phyloP scores from a whole-genome alignment of 2,329 filamentous ascomycete genomes.

The Akanthomyces lecanii region DNA sequence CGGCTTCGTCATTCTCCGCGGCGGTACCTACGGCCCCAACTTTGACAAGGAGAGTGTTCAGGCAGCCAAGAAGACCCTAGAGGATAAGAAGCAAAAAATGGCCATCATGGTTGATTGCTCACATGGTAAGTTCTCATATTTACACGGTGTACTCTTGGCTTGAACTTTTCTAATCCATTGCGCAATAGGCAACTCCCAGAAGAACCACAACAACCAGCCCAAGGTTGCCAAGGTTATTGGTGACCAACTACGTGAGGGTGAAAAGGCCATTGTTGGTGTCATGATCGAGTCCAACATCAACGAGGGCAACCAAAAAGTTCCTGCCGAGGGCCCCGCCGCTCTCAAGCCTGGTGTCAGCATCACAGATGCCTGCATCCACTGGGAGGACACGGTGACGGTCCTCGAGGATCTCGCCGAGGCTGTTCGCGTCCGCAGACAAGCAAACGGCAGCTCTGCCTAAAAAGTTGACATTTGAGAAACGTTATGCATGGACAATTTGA shows the following conservation, averaged over 20 bases:
- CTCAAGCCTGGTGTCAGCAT: slow-evolving; percentile 90
- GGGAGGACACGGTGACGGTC: slow-evolving; percentile 77
- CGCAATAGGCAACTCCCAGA: slow-evolving; percentile 79
- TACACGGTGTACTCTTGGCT: neutral
- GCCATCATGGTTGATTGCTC: slow-evolving; percentile 99
- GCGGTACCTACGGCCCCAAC: slow-evolving; percentile 89
- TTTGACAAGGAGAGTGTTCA: slow-evolving; percentile 83
- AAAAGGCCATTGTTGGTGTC: slow-evolving; percentile 86
- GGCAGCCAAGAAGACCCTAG: slow-evolving; percentile 70
- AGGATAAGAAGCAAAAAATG: slow-evolving; percentile 77
- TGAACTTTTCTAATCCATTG: neutral
- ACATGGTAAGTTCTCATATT: slow-evolving; percentile 59
- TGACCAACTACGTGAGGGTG: slow-evolving; percentile 82
- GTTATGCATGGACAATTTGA: slow-evolving; percentile 1
- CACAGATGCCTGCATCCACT: slow-evolving; percentile 93
- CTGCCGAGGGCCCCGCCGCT: slow-evolving; percentile 69
- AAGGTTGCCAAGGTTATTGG: slow-evolving; percentile 78
- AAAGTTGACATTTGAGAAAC: neutral
- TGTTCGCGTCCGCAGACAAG: slow-evolving; percentile 67
- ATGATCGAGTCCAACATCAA: slow-evolving; percentile 99
- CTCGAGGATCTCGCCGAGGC: slow-evolving; percentile 83
- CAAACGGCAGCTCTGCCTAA: slow-evolving; percentile 34
- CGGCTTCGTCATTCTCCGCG: slow-evolving; percentile 93
- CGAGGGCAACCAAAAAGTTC: slow-evolving; percentile 85
- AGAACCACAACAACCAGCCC: slow-evolving; percentile 96